These are phyloP conservation scores for Staphylotrichum tortipilum DNA, from an alignment of 495 filamentous ascomycete genomes.

Conservation along the genomic window DNA sequence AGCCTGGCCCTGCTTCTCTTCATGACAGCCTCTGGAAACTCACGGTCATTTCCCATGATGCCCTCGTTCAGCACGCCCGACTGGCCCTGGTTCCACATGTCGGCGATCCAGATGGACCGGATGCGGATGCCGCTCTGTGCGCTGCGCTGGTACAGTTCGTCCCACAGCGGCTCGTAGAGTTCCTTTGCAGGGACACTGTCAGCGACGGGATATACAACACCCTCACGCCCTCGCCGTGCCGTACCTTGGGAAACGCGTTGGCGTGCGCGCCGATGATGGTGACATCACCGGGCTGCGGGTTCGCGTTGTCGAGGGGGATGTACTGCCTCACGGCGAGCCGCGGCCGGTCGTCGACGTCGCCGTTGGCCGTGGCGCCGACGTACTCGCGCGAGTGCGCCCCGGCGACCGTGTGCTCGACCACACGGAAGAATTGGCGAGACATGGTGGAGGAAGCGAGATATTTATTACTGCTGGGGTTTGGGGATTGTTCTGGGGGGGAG, in stretches of 20 bases:
- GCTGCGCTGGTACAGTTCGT: conserved; percentile 53
- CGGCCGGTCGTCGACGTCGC: conserved; percentile 56
- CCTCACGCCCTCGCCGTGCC: neutral
- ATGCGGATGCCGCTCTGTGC: conserved; percentile 51
- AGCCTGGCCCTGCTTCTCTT: neutral
- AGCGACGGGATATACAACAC: neutral
- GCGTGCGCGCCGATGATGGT: conserved; percentile 80
- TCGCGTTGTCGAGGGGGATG: conserved; percentile 56
- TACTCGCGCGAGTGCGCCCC: conserved; percentile 69
- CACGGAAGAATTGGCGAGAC: conserved; percentile 24
- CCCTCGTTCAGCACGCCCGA: conserved; percentile 68
- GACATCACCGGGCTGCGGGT: conserved; percentile 60
- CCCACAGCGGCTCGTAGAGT: conserved; percentile 83
- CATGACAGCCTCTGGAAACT: conserved; percentile 4
- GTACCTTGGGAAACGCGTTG: conserved; percentile 81
- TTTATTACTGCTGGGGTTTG: no score
- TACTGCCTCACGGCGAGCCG: conserved; percentile 77
- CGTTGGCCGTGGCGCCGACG: conserved; percentile 50
- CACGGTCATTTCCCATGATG: conserved; percentile 71
- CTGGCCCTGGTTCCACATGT: conserved; percentile 68
- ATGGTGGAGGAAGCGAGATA: neutral
- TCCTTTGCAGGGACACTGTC: no score
- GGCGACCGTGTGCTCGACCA: conserved; percentile 53
- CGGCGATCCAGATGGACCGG: conserved; percentile 77
- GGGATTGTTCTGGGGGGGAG: no score